Conservation (phyloP, 805 yeast genomes). For the Hanseniaspora osmophila region DNA sequence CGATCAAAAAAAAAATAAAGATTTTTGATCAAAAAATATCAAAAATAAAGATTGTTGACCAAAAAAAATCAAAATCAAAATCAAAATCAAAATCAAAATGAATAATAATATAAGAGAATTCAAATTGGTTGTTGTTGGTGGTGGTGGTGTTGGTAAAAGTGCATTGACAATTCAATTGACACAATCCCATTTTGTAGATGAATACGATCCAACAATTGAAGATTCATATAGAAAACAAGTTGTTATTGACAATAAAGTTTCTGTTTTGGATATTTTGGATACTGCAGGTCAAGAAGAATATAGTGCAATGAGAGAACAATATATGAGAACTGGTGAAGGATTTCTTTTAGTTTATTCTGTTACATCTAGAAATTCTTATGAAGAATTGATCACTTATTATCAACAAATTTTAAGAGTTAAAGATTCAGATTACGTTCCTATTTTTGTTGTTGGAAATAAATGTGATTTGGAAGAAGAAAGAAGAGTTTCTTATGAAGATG, state of each 20-base stretch:
- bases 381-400: slow-evolving; percentile 67
- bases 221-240: slow-evolving; percentile 82
- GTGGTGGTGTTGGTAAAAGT: slow-evolving; percentile 97
- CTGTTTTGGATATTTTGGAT: slow-evolving; percentile 77
- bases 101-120: slow-evolving; percentile 47
- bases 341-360: slow-evolving; percentile 80
- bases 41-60: no score
- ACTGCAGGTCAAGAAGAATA: slow-evolving; percentile 98
- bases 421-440: slow-evolving; percentile 63
- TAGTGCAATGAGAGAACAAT: slow-evolving; percentile 84
- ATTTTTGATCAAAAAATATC: no score
- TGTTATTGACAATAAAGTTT: slow-evolving; percentile 64
- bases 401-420: slow-evolving; percentile 70
- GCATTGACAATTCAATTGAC: slow-evolving; percentile 91
- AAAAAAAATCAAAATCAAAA: no score
- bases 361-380: slow-evolving; percentile 72
- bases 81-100: neutral
- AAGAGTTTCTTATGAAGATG: slow-evolving; percentile 59
- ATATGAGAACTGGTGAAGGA: slow-evolving; percentile 94
- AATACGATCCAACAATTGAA: slow-evolving; percentile 96
- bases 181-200: slow-evolving; percentile 91
- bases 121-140: slow-evolving; percentile 92
- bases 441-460: slow-evolving; percentile 68
- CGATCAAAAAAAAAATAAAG: no score
- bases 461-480: slow-evolving; percentile 55